Conservation (phyloP, 805 yeast species). For the Nakazawaea wickerhamii region DNA sequence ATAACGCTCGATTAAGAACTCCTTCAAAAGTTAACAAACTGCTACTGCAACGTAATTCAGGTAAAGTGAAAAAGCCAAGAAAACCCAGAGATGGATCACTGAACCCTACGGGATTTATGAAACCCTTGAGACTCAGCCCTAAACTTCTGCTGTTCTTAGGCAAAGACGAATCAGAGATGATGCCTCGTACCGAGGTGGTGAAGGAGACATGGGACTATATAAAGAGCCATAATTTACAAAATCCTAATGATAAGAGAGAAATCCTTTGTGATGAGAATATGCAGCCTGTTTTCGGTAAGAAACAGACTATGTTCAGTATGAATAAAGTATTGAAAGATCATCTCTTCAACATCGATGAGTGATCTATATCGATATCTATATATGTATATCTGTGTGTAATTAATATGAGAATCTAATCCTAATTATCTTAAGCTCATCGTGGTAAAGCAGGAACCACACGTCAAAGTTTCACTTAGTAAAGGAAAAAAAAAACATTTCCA, state of each 20-base stretch:
- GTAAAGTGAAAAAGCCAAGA: constrained; percentile 17
- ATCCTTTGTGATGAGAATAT: constrained; percentile 59
- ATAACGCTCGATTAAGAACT: constrained; percentile 8
- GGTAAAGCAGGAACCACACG: too few species aligned
- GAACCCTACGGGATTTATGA: constrained; percentile 27
- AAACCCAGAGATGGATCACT: constrained; percentile 15
- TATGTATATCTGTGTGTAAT: neutral
- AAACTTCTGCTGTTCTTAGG: constrained; percentile 47
- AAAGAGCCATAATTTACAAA: constrained; percentile 54
- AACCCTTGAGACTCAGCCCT: constrained; percentile 43
- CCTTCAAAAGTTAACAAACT: neutral
- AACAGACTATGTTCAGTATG: constrained; percentile 54
- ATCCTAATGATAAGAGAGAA: constrained; percentile 59
- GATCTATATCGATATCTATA: neutral
- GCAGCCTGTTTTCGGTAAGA: constrained; percentile 54
- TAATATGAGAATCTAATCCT: too few species aligned
- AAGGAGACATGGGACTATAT: constrained; percentile 69
- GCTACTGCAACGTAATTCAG: constrained; percentile 11
- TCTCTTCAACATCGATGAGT: constrained; percentile 32
- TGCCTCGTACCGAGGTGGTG: constrained; percentile 68
- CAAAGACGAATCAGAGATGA: constrained; percentile 26
- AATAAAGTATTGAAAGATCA: constrained; percentile 50
- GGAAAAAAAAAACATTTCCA: too few species aligned
- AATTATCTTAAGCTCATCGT: too few species aligned
- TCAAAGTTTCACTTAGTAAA: too few species aligned